A percentile compares a stretch with the other conserved stretches of the same genome.
These are phyloP conservation scores for Fraxinus excelsior DNA, from an alignment of 257 asterid genomes.

Conservation along the genomic window DNA sequence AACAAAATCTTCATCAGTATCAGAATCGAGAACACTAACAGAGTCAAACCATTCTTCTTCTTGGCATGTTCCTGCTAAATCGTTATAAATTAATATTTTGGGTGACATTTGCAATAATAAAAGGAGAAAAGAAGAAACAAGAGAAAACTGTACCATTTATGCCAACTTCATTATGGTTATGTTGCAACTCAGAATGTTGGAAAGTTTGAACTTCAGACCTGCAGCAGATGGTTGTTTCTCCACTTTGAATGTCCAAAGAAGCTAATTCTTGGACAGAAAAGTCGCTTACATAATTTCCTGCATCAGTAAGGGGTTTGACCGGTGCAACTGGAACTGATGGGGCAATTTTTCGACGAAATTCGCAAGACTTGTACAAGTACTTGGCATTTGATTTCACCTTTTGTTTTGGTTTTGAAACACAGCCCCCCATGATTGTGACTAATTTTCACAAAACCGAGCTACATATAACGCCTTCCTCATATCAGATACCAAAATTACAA, in stretches of 20 bases:
- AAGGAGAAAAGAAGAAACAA: background rate
- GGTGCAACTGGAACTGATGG: conserved; percentile 59
- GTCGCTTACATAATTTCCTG: conserved; percentile 25
- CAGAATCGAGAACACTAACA: conserved; percentile 65
- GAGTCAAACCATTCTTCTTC: conserved; percentile 93
- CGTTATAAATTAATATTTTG: background rate
- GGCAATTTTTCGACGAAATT: conserved; percentile 55
- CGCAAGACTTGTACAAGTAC: conserved; percentile 51
- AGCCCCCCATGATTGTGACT: conserved; percentile 69
- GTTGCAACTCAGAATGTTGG: conserved; percentile 28
- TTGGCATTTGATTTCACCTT: conserved; percentile 56
- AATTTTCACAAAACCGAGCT: conserved; percentile 29
- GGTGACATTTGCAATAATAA: background rate
- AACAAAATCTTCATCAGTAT: conserved; percentile 77
- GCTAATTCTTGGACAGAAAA: conserved; percentile 40
- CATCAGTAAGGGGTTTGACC: conserved; percentile 34
- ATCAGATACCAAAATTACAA: too few species aligned
- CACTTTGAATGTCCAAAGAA: conserved; percentile 20
- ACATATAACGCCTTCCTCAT: too few species aligned
- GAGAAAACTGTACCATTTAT: conserved; percentile 34
- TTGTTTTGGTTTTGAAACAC: conserved; percentile 66
- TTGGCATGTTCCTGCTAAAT: conserved; percentile 44
- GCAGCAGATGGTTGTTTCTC: conserved; percentile 25
- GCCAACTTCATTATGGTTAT: conserved; percentile 31
- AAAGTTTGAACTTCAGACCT: conserved; percentile 36